These are phyloP conservation scores for Lactifluus echinatus DNA, from an alignment of 768 basidiomycete species.

Conservation along the genomic window DNA sequence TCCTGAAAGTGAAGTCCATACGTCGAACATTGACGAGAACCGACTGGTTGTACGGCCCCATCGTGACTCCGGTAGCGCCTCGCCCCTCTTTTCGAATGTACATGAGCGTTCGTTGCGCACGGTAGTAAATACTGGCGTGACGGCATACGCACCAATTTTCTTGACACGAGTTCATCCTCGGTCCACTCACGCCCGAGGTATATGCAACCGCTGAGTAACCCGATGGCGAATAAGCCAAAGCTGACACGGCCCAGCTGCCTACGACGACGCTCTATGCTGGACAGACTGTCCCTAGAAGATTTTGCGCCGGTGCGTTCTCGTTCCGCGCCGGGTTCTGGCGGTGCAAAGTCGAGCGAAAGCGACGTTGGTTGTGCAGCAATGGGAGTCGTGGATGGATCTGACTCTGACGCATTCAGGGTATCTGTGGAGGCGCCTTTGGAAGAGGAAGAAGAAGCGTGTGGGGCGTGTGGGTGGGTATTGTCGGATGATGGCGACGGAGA, in stretches of 20 bases:
- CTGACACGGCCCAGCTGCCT: slow-evolving; percentile 46
- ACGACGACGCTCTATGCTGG: slow-evolving; percentile 68
- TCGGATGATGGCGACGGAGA: not conserved
- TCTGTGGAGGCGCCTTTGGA: not conserved
- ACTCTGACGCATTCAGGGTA: not conserved
- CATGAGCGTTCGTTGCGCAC: too few relatives aligned
- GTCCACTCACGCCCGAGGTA: slow-evolving; percentile 79
- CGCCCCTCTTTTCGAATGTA: slow-evolving; percentile 40
- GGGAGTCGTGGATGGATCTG: not conserved
- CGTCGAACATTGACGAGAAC: slow-evolving; percentile 59
- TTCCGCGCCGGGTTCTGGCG: slow-evolving; percentile 30
- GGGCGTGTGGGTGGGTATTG: not conserved
- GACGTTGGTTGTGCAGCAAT: slow-evolving; percentile 32
- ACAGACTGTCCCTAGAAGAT: slow-evolving; percentile 71
- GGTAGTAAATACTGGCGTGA: not conserved
- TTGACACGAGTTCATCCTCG: slow-evolving; percentile 54
- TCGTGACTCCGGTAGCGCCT: slow-evolving; percentile 51
- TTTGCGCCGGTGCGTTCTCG: slow-evolving; percentile 61
- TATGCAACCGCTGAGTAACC: slow-evolving; percentile 45
- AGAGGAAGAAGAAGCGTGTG: slow-evolving; percentile 1
- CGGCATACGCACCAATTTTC: slow-evolving; percentile 45
- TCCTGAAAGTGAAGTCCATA: slow-evolving; percentile 30
- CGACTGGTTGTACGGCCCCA: slow-evolving; percentile 58
- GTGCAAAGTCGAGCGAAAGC: slow-evolving; percentile 51
- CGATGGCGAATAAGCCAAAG: slow-evolving; percentile 46